Conservation (phyloP, 2,329 filamentous ascomycete genomes). For the Epichloe amarillans region DNA sequence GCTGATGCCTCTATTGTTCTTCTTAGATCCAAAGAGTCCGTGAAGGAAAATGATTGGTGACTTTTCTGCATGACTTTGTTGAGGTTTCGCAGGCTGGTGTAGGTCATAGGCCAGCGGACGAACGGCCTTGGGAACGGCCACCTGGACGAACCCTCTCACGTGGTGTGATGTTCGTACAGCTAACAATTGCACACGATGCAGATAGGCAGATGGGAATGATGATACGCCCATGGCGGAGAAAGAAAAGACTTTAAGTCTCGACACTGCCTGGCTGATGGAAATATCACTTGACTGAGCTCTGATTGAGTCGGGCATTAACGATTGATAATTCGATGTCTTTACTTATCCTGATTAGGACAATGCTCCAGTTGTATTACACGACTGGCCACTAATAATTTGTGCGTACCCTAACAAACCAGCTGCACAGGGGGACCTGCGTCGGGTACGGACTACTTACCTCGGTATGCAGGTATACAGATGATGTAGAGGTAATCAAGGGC, state of each 20-base stretch:
- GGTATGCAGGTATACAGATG: too few species aligned
- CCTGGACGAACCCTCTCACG: not conserved
- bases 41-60: constrained; percentile 77
- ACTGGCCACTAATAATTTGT: too few species aligned
- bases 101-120: constrained; percentile 48
- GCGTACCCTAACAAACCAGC: too few species aligned
- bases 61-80: constrained; percentile 23
- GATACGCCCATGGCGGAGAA: not conserved
- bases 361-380: too few species aligned
- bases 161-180: not conserved
- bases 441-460: too few species aligned
- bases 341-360: too few species aligned
- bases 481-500: too few species aligned
- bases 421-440: too few species aligned
- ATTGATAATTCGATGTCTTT: too few species aligned
- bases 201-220: not conserved
- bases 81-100: constrained; percentile 40
- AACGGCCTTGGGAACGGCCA: constrained; percentile 4
- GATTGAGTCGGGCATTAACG: too few species aligned
- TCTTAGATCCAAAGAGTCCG: constrained; percentile 87
- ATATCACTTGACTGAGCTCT: too few species aligned
- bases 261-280: too few species aligned
- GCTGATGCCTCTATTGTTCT: constrained; percentile 89
- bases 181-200: not conserved
- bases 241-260: not conserved